These are phyloP conservation scores for Phytophthora meadii DNA, from an alignment of 352 stramenopile genomes.

Conservation along the genomic window DNA sequence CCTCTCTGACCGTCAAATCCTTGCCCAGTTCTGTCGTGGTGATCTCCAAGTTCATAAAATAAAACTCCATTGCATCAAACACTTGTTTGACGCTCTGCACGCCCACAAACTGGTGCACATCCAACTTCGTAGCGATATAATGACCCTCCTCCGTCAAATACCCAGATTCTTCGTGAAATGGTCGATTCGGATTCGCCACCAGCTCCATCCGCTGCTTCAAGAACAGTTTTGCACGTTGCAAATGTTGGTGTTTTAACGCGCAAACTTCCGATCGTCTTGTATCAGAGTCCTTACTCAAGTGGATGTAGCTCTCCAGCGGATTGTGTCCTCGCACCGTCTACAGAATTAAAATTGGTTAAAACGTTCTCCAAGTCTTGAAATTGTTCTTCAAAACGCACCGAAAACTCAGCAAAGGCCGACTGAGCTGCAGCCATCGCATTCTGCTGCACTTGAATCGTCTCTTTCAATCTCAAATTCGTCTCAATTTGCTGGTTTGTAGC, in stretches of 20 bases:
- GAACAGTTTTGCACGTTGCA: conserved; percentile 39
- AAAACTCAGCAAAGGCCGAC: conserved; percentile 42
- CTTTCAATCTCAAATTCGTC: conserved; percentile 31
- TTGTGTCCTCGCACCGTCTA: conserved; percentile 33
- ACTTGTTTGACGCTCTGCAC: conserved; percentile 42
- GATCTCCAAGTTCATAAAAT: conserved; percentile 57
- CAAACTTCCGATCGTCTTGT: conserved; percentile 36
- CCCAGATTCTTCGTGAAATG: conserved; percentile 44
- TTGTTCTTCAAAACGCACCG: conserved; percentile 20
- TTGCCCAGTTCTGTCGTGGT: conserved; percentile 39
- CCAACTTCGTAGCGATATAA: conserved; percentile 45
- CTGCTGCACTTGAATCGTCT: conserved; percentile 32
- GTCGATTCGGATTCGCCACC: conserved; percentile 30
- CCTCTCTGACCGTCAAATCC: conserved; percentile 50
- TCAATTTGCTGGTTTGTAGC: conserved; percentile 24
- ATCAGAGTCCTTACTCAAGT: conserved; percentile 21
- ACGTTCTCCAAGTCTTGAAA: not conserved
- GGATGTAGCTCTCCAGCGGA: conserved; percentile 38
- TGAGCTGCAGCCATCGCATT: conserved; percentile 26
- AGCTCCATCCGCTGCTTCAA: conserved; percentile 37
- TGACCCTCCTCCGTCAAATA: conserved; percentile 44
- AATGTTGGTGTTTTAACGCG: conserved; percentile 36
- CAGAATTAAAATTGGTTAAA: not conserved
- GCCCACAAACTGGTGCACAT: conserved; percentile 51
- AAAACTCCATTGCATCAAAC: conserved; percentile 52